Base-by-base conservation (phyloP, 176 grass and related monocot genomes). In the sorghum (Sorghum bicolor) region DNA sequence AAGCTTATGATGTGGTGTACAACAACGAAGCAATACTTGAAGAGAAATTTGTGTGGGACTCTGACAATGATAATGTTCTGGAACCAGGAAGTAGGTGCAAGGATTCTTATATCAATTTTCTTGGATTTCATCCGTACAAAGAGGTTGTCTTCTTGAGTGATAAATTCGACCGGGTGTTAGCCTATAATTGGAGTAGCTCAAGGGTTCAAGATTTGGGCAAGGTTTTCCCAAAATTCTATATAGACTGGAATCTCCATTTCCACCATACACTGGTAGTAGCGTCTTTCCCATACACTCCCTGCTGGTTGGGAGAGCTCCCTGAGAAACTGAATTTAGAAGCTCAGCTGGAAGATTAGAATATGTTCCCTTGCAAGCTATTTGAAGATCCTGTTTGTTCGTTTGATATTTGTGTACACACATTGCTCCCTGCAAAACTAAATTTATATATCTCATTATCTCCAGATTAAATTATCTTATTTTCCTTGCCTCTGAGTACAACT, bases 61-160 rank as follows among this genome's bases (percentile, higher is more conserved):
- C 80, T 32, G 80, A 72, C 24, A 72, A 72, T 15, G 80, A 82
- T 61, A n/a, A 72, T 72, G 50, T 72, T 39, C 50, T 82, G 1
- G 24, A 82, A 31, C 67, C 34, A 43, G 67, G 80, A 82, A 43
- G 14, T 60, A 82, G 34, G 15, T 61, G 15, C 34, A 31, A 30
- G 0, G 17, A 26, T 41, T 37, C 2, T 16, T 39, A 5, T 28
- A 20, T 60, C 2, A 0, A 6, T 39, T 41, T 71, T 9, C 48
- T 72, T 61, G 67, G 80, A 41, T 82, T 82, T 70, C 50, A 82
- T 82, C 80, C 80, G 22, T 82, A 22, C 34, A 64, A 74, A 36
- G 48, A 72, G 50, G 67, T 37, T 36, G 43, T 68, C 41, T 80
- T 50, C 63, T 67, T 80, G 29, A 73, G 41, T 48, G 28, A 48